These are phyloP conservation scores for Petunia hybrid DNA, from an alignment of 305 asterid genomes.

Conservation along the genomic window DNA sequence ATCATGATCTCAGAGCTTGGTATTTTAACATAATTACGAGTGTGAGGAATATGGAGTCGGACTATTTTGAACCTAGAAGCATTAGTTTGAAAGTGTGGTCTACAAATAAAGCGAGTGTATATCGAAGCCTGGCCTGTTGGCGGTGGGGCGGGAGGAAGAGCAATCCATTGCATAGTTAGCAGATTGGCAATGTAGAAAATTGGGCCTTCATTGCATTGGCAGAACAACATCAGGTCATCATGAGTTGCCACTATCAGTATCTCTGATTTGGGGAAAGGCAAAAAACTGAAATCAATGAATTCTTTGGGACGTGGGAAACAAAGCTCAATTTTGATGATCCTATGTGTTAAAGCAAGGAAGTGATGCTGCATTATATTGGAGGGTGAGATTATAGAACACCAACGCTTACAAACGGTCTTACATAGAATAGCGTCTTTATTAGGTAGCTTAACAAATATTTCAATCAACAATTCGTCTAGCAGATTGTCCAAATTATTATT, in stretches of 20 bases:
- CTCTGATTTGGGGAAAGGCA: not conserved
- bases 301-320: not conserved
- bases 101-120: not conserved
- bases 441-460: not conserved
- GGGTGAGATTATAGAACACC: not conserved
- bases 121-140: not conserved
- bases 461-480: not conserved
- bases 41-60: not conserved
- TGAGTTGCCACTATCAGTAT: not conserved
- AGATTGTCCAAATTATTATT: not conserved
- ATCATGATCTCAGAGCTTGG: not conserved
- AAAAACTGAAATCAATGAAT: not conserved
- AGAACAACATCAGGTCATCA: not conserved
- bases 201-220: not conserved
- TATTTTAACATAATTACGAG: not conserved
- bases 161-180: not conserved
- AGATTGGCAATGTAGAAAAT: not conserved
- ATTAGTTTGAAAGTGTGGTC: not conserved
- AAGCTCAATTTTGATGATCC: not conserved
- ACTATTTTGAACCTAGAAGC: not conserved
- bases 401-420: not conserved
- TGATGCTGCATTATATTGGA: not conserved
- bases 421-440: not conserved
- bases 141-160: not conserved
- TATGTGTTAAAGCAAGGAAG: not conserved